A percentile compares a stretch with the other conserved stretches of the same genome.
Evolutionary conservation across 2,329 filamentous ascomycete species (phyloP).

Genomic region (Aspergillus tamarii): DNA sequence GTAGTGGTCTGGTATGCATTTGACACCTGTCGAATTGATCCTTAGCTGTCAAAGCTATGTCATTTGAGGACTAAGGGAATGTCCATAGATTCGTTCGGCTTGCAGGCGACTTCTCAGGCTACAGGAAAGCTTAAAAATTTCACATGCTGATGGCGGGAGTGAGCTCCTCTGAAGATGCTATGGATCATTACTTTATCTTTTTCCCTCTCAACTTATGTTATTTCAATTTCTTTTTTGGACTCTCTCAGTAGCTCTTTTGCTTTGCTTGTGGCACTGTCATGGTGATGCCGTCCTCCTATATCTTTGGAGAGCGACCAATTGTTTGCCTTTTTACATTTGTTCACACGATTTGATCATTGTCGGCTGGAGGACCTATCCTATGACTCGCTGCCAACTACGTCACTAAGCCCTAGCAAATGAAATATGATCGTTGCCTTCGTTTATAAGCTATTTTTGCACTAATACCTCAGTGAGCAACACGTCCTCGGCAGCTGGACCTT

Average conservation of each 20-base stretch:
- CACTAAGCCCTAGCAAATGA: not conserved
- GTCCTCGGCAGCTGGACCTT: not conserved
- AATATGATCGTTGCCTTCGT: slow-evolving; percentile 15
- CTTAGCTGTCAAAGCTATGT: slow-evolving; percentile 14
- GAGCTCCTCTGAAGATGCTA: slow-evolving; percentile 18
- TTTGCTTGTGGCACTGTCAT: slow-evolving; percentile 17
- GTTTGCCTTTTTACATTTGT: not conserved
- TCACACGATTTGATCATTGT: not conserved
- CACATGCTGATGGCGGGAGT: slow-evolving; percentile 17
- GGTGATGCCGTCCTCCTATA: slow-evolving; percentile 11
- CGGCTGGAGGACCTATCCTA: not conserved
- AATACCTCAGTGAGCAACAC: not conserved
- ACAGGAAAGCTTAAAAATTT: slow-evolving; percentile 17
- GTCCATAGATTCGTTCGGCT: slow-evolving; percentile 12
- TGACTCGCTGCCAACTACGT: not conserved
- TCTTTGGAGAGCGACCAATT: not conserved
- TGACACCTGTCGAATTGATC: slow-evolving; percentile 9
- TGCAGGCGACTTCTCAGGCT: slow-evolving; percentile 16
- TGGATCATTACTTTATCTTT: slow-evolving; percentile 11
- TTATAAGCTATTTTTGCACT: not conserved
- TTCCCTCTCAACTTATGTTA: slow-evolving; percentile 9
- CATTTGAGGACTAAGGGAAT: slow-evolving; percentile 11
- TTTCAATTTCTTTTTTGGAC: slow-evolving; percentile 16
- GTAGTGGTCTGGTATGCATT: slow-evolving; percentile 8
- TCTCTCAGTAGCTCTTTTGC: slow-evolving; percentile 7